These are phyloP conservation scores for Rhizomucor pusillus DNA, from an alignment of 371 early-diverging fungal species.

Conservation along the genomic window DNA sequence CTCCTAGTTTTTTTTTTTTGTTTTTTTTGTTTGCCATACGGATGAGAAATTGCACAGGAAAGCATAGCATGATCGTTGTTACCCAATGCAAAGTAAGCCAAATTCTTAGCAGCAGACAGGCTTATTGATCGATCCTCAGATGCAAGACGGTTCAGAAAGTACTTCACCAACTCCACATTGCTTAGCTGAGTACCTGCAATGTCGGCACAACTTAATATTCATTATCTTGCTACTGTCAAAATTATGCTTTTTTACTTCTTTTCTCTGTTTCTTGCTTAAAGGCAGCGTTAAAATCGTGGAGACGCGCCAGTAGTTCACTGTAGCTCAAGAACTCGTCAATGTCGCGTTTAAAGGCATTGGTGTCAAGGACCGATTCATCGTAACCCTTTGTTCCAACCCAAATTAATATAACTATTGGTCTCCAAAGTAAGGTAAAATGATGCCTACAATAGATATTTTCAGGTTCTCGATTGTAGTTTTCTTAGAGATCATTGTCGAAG, in stretches of 20 bases:
- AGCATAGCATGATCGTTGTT: not conserved
- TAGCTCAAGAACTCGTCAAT: constrained; percentile 1
- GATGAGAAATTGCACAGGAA: not conserved
- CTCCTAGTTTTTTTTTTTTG: not conserved
- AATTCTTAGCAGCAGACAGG: not conserved
- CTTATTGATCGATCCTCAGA: too few relatives aligned
- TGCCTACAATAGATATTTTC: too few relatives aligned
- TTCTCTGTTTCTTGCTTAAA: not conserved
- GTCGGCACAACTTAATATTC: too few relatives aligned
- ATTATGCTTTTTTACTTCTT: not conserved
- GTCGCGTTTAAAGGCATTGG: not conserved
- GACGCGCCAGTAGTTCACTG: not conserved
- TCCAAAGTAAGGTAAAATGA: too few relatives aligned
- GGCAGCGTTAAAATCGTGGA: not conserved
- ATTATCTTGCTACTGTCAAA: not conserved
- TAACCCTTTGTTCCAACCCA: too few relatives aligned
- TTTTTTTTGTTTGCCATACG: not conserved
- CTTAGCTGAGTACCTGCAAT: too few relatives aligned
- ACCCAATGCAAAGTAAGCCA: not conserved
- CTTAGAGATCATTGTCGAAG: too few relatives aligned
- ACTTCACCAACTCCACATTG: too few relatives aligned
- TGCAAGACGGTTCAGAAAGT: too few relatives aligned
- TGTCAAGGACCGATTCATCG: too few relatives aligned
- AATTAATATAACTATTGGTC: too few relatives aligned
- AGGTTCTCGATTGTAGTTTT: too few relatives aligned